Evolutionary conservation across 495 filamentous ascomycete species (phyloP).

Genomic region (Parachaetomium inaequale): DNA sequence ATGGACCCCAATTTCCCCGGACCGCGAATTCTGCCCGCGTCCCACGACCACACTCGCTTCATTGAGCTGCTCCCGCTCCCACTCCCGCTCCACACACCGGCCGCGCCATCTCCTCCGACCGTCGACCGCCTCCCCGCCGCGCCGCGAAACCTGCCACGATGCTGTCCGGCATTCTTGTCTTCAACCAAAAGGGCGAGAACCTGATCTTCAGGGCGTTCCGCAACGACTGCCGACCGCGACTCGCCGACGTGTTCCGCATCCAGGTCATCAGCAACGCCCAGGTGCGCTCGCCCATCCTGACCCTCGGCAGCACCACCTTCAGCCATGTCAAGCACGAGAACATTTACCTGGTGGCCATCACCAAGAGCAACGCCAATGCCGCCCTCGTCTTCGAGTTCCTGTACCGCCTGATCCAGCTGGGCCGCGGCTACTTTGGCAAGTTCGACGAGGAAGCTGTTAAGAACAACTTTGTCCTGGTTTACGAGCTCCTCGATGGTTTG

Average conservation of each 20-base stretch:
- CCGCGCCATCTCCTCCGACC: not conserved
- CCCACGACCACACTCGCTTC: not conserved
- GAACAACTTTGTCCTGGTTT: slow-evolving; percentile 98
- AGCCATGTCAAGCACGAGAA: slow-evolving; percentile 99
- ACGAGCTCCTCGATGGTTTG: slow-evolving; percentile 93
- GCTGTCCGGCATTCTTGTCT: slow-evolving; percentile 94
- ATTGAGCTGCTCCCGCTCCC: not conserved
- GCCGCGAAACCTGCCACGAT: slow-evolving; percentile 49
- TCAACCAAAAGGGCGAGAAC: slow-evolving; percentile 99
- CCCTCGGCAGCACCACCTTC: slow-evolving; percentile 95
- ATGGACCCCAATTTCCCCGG: not conserved
- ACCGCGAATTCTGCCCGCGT: slow-evolving; percentile 1
- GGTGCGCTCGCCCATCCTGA: slow-evolving; percentile 95
- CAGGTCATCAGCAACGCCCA: slow-evolving; percentile 99
- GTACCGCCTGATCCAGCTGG: slow-evolving; percentile 84
- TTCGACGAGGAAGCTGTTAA: slow-evolving; percentile 99
- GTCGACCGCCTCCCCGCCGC: not conserved
- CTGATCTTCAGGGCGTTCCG: slow-evolving; percentile 98
- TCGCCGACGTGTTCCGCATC: slow-evolving; percentile 98
- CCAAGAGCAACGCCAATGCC: slow-evolving; percentile 99
- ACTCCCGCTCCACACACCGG: not conserved
- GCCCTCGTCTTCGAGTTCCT: slow-evolving; percentile 98
- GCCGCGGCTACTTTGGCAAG: slow-evolving; percentile 96
- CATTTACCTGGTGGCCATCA: slow-evolving; percentile 96
- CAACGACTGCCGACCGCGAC: slow-evolving; percentile 91